Conservation (phyloP, 2,329 filamentous ascomycete species). For the Aspergillus quadrilineatus region DNA sequence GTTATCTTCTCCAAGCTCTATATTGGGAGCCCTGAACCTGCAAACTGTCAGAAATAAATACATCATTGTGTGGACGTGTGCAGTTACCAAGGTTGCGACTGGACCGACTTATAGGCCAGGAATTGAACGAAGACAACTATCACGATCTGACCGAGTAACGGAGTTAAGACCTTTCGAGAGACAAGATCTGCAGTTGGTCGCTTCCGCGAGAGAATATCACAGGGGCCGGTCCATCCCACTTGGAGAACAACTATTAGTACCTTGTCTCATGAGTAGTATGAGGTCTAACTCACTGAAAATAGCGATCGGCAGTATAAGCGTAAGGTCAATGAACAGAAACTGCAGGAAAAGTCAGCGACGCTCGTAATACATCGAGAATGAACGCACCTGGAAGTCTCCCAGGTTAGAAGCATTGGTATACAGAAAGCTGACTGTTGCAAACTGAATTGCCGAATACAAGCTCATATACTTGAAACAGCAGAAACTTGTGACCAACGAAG, state of each 20-base stretch:
- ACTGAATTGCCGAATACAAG: constrained; percentile 98
- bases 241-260: constrained; percentile 1
- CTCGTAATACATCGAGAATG: neutral
- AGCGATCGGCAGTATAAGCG: constrained; percentile 90
- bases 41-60: neutral
- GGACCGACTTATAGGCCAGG: constrained; percentile 70
- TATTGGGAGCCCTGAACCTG: constrained; percentile 74
- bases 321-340: constrained; percentile 92
- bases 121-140: constrained; percentile 78
- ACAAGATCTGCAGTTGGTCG: constrained; percentile 89
- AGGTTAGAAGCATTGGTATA: constrained; percentile 92
- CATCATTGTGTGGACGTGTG: neutral
- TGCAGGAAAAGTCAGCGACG: constrained; percentile 29
- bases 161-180: constrained; percentile 85
- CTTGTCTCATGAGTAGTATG: neutral
- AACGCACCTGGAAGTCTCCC: constrained; percentile 79
- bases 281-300: constrained; percentile 72
- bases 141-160: constrained; percentile 81
- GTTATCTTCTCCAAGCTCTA: constrained; percentile 77
- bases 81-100: constrained; percentile 72
- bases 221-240: constrained; percentile 94
- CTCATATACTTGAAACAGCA: constrained; percentile 99
- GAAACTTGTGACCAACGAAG: constrained; percentile 95
- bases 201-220: constrained; percentile 73
- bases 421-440: constrained; percentile 93